Base-by-base conservation (phyloP, 2,329 filamentous ascomycete species). In the Neopestalotiopsis rosae region DNA sequence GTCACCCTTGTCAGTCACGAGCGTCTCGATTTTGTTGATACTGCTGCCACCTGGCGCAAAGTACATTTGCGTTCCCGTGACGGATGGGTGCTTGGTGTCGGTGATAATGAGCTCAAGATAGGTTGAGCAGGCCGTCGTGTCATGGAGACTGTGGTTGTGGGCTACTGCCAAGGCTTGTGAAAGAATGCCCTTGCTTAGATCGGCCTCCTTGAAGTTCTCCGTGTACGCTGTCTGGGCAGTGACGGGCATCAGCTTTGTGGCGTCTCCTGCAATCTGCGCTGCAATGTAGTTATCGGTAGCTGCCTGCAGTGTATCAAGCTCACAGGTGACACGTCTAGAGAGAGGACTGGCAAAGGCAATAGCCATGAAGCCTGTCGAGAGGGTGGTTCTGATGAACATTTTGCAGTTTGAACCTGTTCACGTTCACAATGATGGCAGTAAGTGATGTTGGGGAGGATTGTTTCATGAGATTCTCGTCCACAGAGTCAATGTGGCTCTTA, bases 41-140 rank as follows among this genome's bases (percentile, higher is more conserved):
- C 71, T 68, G 49, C 67, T 52, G 40, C 72, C 68, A 32, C 62
- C 52, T 20, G 75, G 71, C 17, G 63, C 66, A 34, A 71, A 70
- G 70, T 77, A 73, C 20, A 76, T 59, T 38, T 77, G 74, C 59
- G 78, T 79, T 34, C 76, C 76, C 45, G 77, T 77, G 10, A 78
- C 79, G 61, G 79, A 80, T n/a, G 79, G 79, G 24, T 79, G 76
- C 45, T 57, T 45, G 2, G 73, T 69, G 20, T 77, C 73, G 20
- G 70, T 74, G 30, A 74, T 73, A 68, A 81, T 78, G 66, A 85
- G 76, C 71, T 83, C 81, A 24, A 83, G 82, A 69, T 81, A 81
- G 45, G 82, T 81, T 20, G 81, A 77, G 71, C 80, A 82, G 34
- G 70, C 70, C 17, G 73, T 73, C 3, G 75, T 73, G 73, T 81